Evolutionary conservation across 192 early-diverging fungal genomes (phyloP), one percentile per base, ranked within the genome.

Genomic region (Entomortierella lignicola): DNA sequence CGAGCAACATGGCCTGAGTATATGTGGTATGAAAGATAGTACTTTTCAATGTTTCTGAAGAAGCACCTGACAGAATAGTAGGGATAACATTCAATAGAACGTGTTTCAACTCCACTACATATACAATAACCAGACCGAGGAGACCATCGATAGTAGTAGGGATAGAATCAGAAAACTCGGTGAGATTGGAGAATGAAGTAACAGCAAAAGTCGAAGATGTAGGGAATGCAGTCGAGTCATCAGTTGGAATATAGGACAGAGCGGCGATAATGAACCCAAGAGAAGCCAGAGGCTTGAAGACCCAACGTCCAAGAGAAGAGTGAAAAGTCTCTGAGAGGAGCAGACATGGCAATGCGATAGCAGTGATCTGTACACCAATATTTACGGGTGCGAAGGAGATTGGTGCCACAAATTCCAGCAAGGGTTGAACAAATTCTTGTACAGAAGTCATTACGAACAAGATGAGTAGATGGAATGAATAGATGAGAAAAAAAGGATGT

Each of bases 221-320:
- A 25, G 48, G 15, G 13, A 68, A 48, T 10, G 34, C 34, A 43
- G 55, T 29, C 17, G 67, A 0, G 25, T 21, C 1, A 3, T 52
- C 20, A 8, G 30, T 37, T 23, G 75, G 75, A 13, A 79, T 56
- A n/a, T 79, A 79, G 23, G 75, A 50, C 8, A 79, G 52, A 7
- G 67, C 68, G 29, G 75, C 75, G 51, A 70, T 31, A 18, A 79
- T 29, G 63, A 79, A 79, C 12, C 75, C 75, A n/a, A 79, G 59
- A 1, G 75, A 79, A 4, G 75, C 75, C 0, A 79, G 32, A 32
- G 75, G 75, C 30, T 79, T 79, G 61, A 70, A 79, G 51, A 79
- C 32, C 55, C 56, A 69, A 17, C 68, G 75, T n/a, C 66, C 67
- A 7, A 60, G 25, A 0, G 59, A 13, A 0, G 56, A 79, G 31